Base-by-base conservation (phyloP, 2,329 filamentous ascomycete genomes). In the Colletotrichum plurivorum region DNA sequence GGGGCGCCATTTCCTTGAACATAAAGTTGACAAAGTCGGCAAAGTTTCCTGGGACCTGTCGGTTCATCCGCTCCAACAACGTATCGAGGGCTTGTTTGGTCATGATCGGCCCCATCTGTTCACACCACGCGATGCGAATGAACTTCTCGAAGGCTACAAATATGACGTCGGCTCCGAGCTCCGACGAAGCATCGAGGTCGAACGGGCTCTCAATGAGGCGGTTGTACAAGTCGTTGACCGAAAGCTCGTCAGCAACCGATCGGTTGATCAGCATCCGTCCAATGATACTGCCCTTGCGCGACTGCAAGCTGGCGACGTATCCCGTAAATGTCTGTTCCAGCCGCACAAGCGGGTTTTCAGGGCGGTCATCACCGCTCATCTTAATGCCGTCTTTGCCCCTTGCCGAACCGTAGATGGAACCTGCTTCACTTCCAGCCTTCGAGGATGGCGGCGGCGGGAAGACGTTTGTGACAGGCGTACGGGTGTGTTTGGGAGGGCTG, bases 131-230 rank as follows among this genome's bases (percentile, higher is more conserved):
- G 71, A 94, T 91, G 67, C 90, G 90, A 69, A 98, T 83, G 74
- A 98, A 98, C 71, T 97, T 98, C 78, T 98, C 95, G 77, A 98
- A 98, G 0, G 95, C 93, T 27, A 93, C 92, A 76, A 98, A 97
- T 5, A 98, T 87, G 20, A 95, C 90, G 75, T 98, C 94, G 9
- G 95, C 90, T 3, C 91, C 88, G 9, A 93, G 87, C 68, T 97
- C 94, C 0, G 90, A 87, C 2, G 93, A 90, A 10, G 90, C 84
- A 61, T 97, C 92, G 71, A 93, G 87, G 75, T 94, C 94, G 60
- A 89, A 92, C 0, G 94, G 93, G 72, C 92, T 92, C 77, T 97
- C 94, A 18, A 97, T 90, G 15, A 98, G 86, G 41, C 90, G 88
- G 76, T 97, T 97, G 81, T 97, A 98, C 2, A 98, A 84, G 73